Percentiles rank a stretch among this genome's conserved stretches.
Evolutionary conservation across 2,329 filamentous ascomycete genomes (phyloP).

Genomic region (Ascochyta fabae): DNA sequence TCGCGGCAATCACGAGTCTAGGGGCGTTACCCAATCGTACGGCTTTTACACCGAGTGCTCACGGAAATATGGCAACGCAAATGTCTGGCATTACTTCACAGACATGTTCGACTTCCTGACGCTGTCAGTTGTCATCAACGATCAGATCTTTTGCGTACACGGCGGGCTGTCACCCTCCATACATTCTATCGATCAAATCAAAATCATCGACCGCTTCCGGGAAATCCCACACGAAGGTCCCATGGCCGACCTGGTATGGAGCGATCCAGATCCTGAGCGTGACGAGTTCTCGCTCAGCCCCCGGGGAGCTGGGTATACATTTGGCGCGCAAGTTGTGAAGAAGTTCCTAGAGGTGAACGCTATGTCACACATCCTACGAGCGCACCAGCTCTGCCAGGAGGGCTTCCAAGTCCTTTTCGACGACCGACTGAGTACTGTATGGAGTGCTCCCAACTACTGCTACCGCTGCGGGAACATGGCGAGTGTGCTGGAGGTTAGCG

Average conservation of each 20-base stretch:
- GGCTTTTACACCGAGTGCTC: slow-evolving; percentile 99
- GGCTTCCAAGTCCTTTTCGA: slow-evolving; percentile 97
- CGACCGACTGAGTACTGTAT: slow-evolving; percentile 91
- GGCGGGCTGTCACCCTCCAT: slow-evolving; percentile 77
- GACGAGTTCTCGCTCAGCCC: slow-evolving; percentile 97
- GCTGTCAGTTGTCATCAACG: slow-evolving; percentile 95
- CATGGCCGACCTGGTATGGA: slow-evolving; percentile 99
- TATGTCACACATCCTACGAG: slow-evolving; percentile 96
- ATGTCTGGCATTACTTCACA: slow-evolving; percentile 99
- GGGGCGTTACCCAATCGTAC: slow-evolving; percentile 97
- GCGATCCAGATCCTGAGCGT: slow-evolving; percentile 93
- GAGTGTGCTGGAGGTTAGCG: slow-evolving; percentile 93
- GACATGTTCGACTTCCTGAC: slow-evolving; percentile 99
- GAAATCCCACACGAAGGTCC: slow-evolving; percentile 98
- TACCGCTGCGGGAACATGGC: slow-evolving; percentile 97
- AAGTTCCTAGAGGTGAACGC: slow-evolving; percentile 97
- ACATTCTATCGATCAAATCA: slow-evolving; percentile 98
- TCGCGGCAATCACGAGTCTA: slow-evolving; percentile 95
- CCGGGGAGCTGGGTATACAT: slow-evolving; percentile 93
- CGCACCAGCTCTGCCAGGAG: slow-evolving; percentile 98
- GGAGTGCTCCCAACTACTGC: slow-evolving; percentile 82
- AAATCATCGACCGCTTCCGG: slow-evolving; percentile 98
- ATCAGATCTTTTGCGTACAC: slow-evolving; percentile 99
- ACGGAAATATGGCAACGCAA: slow-evolving; percentile 97
- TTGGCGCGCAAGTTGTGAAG: slow-evolving; percentile 95